Percentiles rank a stretch among this genome's conserved stretches.
Evolutionary conservation across 345 rosid genomes (phyloP).

Genomic region (Lepidium didymum): DNA sequence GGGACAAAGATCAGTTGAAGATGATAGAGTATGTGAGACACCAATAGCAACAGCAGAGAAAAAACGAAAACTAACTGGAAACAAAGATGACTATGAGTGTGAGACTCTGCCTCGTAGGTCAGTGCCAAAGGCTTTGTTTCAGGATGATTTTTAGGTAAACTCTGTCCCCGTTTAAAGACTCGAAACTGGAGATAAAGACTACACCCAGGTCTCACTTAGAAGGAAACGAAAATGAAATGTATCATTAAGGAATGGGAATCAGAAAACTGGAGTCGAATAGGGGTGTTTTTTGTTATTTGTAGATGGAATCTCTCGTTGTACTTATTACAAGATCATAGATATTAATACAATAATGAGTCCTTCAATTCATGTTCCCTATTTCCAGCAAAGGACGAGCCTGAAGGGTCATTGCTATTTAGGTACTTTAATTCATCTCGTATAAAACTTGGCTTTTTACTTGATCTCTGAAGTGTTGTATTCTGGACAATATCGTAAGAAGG

Average conservation of each 20-base stretch:
- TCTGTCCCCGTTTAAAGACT: neutral
- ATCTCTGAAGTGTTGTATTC: no score
- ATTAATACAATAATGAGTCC: neutral
- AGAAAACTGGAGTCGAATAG: neutral
- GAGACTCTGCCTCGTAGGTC: conserved; percentile 29
- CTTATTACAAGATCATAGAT: neutral
- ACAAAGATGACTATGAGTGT: conserved; percentile 25
- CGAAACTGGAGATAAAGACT: neutral
- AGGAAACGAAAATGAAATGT: neutral
- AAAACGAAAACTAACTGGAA: conserved; percentile 30
- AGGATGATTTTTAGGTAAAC: conserved; percentile 32
- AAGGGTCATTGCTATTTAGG: neutral
- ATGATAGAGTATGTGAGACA: conserved; percentile 74
- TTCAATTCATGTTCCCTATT: neutral
- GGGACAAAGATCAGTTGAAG: conserved; percentile 28
- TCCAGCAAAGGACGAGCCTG: neutral
- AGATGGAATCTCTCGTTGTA: neutral
- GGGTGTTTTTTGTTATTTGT: neutral
- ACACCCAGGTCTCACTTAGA: neutral
- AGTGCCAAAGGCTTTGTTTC: conserved; percentile 75
- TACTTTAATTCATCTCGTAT: no score
- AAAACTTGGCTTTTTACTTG: no score
- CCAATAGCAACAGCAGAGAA: conserved; percentile 47
- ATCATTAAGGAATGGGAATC: neutral
- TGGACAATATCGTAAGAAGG: neutral